phyloP scores from a whole-genome alignment of 2,329 filamentous ascomycete species.

The Nannizziopsis arthrosporioides region DNA sequence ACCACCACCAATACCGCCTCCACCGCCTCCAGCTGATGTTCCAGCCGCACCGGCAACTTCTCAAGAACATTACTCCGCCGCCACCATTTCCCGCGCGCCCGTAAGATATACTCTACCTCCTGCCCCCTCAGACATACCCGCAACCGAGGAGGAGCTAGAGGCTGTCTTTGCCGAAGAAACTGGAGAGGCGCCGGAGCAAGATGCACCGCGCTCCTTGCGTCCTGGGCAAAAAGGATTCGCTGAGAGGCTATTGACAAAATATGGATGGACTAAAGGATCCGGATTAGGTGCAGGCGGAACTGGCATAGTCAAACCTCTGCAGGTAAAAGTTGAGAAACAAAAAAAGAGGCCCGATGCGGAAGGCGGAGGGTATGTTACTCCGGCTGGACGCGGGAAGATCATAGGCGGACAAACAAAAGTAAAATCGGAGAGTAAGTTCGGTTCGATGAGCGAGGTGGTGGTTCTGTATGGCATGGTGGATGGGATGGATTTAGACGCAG shows the following conservation, averaged over 20 bases:
- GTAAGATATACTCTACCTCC: slow-evolving; percentile 56
- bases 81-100: slow-evolving; percentile 64
- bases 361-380: slow-evolving; percentile 63
- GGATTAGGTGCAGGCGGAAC: slow-evolving; percentile 72
- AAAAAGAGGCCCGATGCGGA: slow-evolving; percentile 68
- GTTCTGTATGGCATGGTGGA: slow-evolving; percentile 76
- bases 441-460: slow-evolving; percentile 68
- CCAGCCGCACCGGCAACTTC: slow-evolving; percentile 31
- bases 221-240: slow-evolving; percentile 79
- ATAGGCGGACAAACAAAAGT: slow-evolving; percentile 56
- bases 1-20: slow-evolving; percentile 21
- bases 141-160: slow-evolving; percentile 43
- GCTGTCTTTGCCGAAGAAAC: slow-evolving; percentile 33
- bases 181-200: slow-evolving; percentile 27
- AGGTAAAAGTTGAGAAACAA: slow-evolving; percentile 73
- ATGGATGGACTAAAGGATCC: slow-evolving; percentile 80
- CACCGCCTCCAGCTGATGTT: slow-evolving; percentile 21
- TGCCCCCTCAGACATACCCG: slow-evolving; percentile 41
- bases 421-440: slow-evolving; percentile 47
- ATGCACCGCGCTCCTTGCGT: slow-evolving; percentile 46
- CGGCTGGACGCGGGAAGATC: slow-evolving; percentile 62
- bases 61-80: slow-evolving; percentile 31
- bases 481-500: slow-evolving; percentile 66
- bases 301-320: slow-evolving; percentile 75
- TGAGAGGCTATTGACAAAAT: slow-evolving; percentile 78